Evolutionary conservation across 768 basidiomycete genomes (phyloP).

Genomic region (Leucosporidium creatinivorum): DNA sequence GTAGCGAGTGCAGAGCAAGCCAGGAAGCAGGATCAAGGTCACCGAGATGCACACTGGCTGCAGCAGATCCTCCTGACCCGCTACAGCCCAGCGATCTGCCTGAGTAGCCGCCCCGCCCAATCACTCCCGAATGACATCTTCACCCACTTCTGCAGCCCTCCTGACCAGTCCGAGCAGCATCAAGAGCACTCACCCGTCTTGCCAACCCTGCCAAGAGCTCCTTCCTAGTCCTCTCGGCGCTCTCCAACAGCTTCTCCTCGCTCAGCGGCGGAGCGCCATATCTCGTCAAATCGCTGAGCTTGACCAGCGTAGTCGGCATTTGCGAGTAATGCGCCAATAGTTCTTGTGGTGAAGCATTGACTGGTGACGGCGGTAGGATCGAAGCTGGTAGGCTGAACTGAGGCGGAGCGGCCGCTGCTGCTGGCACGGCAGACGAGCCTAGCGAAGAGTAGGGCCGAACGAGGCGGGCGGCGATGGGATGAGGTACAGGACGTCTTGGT

Average conservation of each 20-base stretch:
- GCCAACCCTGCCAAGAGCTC: conserved; percentile 32
- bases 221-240: conserved; percentile 30
- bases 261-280: conserved; percentile 28
- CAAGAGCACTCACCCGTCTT: conserved; percentile 16
- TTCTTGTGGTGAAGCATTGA: conserved; percentile 2
- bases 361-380: neutral
- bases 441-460: neutral
- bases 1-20: no score
- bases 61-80: no score
- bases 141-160: neutral
- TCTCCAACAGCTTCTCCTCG: conserved; percentile 25
- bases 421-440: no score
- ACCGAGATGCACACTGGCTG: no score
- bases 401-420: no score
- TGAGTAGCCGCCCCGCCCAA: no score
- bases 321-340: conserved; percentile 24
- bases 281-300: conserved; percentile 22
- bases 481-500: no score
- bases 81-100: no score
- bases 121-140: no score
- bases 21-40: no score
- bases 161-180: neutral
- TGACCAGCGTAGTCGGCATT: conserved; percentile 24
- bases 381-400: no score
- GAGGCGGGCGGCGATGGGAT: no score